These are phyloP conservation scores for Entomortierella beljakovae DNA, from an alignment of 192 early-diverging fungal genomes.

Conservation along the genomic window DNA sequence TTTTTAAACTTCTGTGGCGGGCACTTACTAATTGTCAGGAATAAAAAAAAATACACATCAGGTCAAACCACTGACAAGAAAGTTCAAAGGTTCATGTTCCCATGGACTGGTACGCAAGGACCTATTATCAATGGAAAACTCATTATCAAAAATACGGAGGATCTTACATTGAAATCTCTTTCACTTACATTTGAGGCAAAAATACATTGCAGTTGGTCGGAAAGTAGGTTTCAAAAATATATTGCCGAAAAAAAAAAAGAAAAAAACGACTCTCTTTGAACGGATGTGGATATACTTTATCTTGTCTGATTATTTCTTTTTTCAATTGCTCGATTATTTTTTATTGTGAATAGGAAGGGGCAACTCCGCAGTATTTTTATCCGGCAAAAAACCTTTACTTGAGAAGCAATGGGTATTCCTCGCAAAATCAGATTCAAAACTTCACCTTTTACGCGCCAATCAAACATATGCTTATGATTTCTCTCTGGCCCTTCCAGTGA, in stretches of 20 bases:
- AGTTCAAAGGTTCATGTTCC: constrained; percentile 32
- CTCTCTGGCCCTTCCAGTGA: constrained; percentile 35
- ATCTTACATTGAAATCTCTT: constrained; percentile 34
- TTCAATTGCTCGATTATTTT: neutral
- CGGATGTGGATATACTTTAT: too few species aligned
- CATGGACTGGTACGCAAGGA: constrained; percentile 48
- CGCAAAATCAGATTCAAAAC: constrained; percentile 17
- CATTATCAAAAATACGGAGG: constrained; percentile 34
- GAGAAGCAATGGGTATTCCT: constrained; percentile 49
- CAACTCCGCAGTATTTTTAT: constrained; percentile 13
- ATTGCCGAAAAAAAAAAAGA: neutral
- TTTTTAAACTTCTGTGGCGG: neutral
- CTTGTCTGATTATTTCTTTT: too few species aligned
- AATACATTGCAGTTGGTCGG: constrained; percentile 37
- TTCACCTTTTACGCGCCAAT: constrained; percentile 35
- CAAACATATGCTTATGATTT: constrained; percentile 48
- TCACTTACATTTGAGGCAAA: constrained; percentile 37
- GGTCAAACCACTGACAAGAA: constrained; percentile 32
- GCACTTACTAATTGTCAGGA: neutral
- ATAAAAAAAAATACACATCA: neutral
- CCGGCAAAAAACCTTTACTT: constrained; percentile 38
- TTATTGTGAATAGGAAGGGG: constrained; percentile 10
- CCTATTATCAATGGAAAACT: constrained; percentile 50
- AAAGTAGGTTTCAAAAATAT: constrained; percentile 15
- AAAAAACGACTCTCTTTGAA: neutral